phyloP scores from a whole-genome alignment of 805 yeast genomes.

The Metschnikowia lochheadii region DNA sequence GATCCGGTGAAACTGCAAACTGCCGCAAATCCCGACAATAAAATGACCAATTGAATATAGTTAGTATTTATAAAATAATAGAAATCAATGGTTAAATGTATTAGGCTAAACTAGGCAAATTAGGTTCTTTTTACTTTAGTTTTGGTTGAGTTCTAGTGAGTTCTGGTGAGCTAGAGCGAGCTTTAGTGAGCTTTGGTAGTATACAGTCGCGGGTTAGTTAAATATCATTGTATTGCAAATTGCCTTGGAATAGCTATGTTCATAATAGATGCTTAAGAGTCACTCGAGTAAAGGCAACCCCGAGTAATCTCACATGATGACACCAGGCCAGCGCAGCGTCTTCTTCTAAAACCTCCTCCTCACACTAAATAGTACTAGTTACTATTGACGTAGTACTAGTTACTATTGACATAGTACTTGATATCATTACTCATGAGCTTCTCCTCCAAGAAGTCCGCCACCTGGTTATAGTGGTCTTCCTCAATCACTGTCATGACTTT shows the following conservation, averaged over 20 bases:
- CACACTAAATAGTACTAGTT: neutral
- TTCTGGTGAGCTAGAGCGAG: too few relatives aligned
- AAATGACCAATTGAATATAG: too few relatives aligned
- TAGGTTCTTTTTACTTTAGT: too few relatives aligned
- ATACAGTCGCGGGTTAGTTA: neutral
- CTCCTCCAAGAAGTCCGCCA: conserved; percentile 39
- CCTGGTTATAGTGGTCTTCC: conserved; percentile 38
- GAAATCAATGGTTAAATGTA: too few relatives aligned
- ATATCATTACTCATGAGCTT: conserved; percentile 37
- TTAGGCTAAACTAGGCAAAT: too few relatives aligned
- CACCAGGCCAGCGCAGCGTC: conserved; percentile 6
- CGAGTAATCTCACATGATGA: neutral
- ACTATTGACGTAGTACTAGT: conserved; percentile 13
- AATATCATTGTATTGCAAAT: neutral
- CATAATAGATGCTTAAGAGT: neutral
- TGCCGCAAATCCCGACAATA: too few relatives aligned
- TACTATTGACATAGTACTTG: conserved; percentile 27
- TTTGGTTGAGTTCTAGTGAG: too few relatives aligned
- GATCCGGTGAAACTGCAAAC: too few relatives aligned
- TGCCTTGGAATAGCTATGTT: neutral
- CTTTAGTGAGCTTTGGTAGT: too few relatives aligned
- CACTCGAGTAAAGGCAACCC: neutral
- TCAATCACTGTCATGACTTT: conserved; percentile 22
- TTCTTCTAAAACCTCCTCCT: neutral
- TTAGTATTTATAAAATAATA: too few relatives aligned